phyloP scores from a whole-genome alignment of 2,329 filamentous ascomycete genomes.

The Pestalotiopsis sp. region DNA sequence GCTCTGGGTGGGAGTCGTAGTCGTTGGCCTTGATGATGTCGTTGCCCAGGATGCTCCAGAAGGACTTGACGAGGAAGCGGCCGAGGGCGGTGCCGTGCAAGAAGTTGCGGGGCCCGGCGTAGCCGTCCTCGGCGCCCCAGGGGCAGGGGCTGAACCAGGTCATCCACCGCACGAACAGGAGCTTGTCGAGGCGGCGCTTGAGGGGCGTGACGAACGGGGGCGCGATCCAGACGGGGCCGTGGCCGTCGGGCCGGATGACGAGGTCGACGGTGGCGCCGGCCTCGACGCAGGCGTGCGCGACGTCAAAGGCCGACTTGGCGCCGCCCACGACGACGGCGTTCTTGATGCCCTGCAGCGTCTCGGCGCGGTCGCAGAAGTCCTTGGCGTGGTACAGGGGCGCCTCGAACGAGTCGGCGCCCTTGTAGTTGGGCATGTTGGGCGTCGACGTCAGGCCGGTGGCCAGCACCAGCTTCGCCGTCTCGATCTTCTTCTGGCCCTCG shows the following conservation, averaged over 20 bases:
- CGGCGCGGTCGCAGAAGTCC: conserved; percentile 37
- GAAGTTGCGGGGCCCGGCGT: conserved; percentile 3
- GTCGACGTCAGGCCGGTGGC: conserved; percentile 59
- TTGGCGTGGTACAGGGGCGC: conserved; percentile 55
- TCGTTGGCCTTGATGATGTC: conserved; percentile 4
- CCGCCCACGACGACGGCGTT: conserved; percentile 54
- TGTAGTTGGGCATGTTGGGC: conserved; percentile 50
- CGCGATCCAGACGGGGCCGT: conserved; percentile 52
- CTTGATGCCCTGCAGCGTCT: conserved; percentile 32
- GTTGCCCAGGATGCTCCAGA: conserved; percentile 9
- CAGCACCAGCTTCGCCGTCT: conserved; percentile 52
- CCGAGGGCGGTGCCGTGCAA: conserved; percentile 10
- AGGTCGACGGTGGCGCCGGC: conserved; percentile 51
- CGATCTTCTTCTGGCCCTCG: conserved; percentile 15
- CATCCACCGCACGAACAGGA: conserved; percentile 44
- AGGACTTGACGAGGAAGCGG: background rate
- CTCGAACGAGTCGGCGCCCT: conserved; percentile 46
- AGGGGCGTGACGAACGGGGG: conserved; percentile 46
- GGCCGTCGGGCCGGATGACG: conserved; percentile 52
- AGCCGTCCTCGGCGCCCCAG: background rate
- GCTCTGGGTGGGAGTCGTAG: conserved; percentile 10
- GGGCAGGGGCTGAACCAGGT: conserved; percentile 37
- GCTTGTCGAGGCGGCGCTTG: conserved; percentile 43
- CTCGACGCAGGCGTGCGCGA: conserved; percentile 54
- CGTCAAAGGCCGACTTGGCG: conserved; percentile 62